These are phyloP conservation scores for Pulveroboletus frians DNA, from an alignment of 768 basidiomycete genomes.

Conservation along the genomic window DNA sequence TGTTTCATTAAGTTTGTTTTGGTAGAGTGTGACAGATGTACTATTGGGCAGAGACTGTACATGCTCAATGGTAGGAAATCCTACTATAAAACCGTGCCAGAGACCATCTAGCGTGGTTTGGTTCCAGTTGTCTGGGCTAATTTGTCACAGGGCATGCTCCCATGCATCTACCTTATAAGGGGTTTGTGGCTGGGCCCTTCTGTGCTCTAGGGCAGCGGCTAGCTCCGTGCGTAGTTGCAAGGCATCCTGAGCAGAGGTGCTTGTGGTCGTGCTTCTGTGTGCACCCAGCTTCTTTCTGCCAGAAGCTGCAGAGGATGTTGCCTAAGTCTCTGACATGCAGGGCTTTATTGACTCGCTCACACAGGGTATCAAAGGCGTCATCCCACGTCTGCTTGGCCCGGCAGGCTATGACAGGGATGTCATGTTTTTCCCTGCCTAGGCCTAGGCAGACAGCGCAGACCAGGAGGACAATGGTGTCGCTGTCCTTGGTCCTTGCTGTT, in stretches of 20 bases:
- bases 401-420: neutral
- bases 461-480: neutral
- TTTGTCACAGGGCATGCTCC: accelerated
- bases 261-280: no score
- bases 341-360: neutral
- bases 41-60: no score
- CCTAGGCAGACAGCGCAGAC: neutral
- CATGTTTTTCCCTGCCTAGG: neutral
- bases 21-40: no score
- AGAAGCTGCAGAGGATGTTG: neutral
- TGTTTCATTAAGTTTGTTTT: no score
- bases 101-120: no score
- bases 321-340: neutral
- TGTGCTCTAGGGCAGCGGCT: neutral
- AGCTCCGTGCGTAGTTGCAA: neutral
- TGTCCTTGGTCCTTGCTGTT: no score
- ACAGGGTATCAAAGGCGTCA: neutral
- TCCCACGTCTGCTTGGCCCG: neutral
- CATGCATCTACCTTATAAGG: neutral
- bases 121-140: no score
- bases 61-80: no score
- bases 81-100: no score
- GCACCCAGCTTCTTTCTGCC: neutral
- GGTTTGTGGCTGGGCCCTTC: neutral
- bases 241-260: neutral